Percentiles rank a stretch among this genome's conserved stretches.
Evolutionary conservation across 75 land plant species (phyloP).

Genomic region (Chamaecyparis obtusa): DNA sequence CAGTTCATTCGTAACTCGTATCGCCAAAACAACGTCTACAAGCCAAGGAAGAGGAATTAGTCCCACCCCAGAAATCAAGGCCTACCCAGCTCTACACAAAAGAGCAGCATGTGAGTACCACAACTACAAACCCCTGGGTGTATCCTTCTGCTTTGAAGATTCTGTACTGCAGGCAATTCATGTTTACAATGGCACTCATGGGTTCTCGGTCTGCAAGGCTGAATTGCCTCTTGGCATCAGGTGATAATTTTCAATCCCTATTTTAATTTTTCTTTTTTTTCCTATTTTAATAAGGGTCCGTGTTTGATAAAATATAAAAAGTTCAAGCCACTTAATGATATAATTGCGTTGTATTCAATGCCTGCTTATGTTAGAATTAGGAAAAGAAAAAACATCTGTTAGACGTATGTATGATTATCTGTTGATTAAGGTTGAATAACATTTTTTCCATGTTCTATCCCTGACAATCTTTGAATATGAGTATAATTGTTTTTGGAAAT

Average conservation of each 20-base stretch:
- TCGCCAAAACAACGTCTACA: neutral
- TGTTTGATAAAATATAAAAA: neutral
- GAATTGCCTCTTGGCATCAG: conserved; percentile 17
- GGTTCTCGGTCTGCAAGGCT: conserved; percentile 6
- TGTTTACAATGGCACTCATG: conserved; percentile 20
- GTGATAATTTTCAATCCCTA: neutral
- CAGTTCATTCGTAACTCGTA: neutral
- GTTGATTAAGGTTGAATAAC: neutral
- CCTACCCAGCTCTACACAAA: conserved; percentile 3
- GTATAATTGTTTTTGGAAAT: too few species aligned
- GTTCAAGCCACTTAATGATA: neutral
- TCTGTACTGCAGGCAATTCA: conserved; percentile 12
- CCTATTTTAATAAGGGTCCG: neutral
- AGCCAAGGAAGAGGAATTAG: neutral
- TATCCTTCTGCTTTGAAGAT: conserved; percentile 16
- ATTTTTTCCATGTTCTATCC: neutral
- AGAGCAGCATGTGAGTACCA: conserved; percentile 14
- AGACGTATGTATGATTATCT: neutral
- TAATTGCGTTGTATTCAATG: neutral
- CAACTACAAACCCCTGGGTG: conserved; percentile 12
- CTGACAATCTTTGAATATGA: too few species aligned
- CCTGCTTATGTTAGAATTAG: neutral
- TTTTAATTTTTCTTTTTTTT: neutral
- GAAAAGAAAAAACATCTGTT: neutral
- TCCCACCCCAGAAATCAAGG: neutral